These are phyloP conservation scores for Capronia epimyces DNA, from an alignment of 2,329 filamentous ascomycete genomes.

Conservation along the genomic window DNA sequence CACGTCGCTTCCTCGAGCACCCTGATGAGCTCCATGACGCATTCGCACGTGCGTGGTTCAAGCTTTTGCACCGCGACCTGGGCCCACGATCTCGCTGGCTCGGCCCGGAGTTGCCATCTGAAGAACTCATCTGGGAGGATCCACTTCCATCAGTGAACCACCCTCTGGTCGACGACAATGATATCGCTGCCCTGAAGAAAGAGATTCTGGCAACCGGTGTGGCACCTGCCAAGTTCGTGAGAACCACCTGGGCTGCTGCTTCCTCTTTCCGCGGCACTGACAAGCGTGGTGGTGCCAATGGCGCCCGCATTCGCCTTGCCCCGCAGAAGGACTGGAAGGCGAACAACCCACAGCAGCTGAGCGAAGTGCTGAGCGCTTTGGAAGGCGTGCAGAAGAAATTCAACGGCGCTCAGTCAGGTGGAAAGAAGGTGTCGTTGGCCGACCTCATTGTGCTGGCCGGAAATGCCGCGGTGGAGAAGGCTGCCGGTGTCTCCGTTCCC, in stretches of 20 bases:
- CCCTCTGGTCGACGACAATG: slow-evolving; percentile 55
- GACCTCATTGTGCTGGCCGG: slow-evolving; percentile 75
- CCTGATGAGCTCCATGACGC: slow-evolving; percentile 63
- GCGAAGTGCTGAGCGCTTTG: slow-evolving; percentile 56
- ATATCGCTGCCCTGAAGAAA: slow-evolving; percentile 62
- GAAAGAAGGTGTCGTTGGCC: slow-evolving; percentile 71
- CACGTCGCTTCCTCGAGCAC: slow-evolving; percentile 62
- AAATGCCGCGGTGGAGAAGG: slow-evolving; percentile 65
- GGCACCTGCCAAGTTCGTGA: slow-evolving; percentile 56
- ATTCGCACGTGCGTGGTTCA: slow-evolving; percentile 74
- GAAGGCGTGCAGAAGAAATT: slow-evolving; percentile 63
- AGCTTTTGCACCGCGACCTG: slow-evolving; percentile 75
- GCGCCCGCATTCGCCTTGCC: slow-evolving; percentile 67
- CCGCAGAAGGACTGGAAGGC: slow-evolving; percentile 68
- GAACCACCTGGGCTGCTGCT: slow-evolving; percentile 63
- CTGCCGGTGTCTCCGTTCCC: slow-evolving; percentile 58
- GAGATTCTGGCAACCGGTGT: slow-evolving; percentile 61
- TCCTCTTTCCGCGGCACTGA: slow-evolving; percentile 69
- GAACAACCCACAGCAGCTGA: slow-evolving; percentile 66
- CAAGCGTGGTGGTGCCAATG: slow-evolving; percentile 79
- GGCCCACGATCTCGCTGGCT: slow-evolving; percentile 66
- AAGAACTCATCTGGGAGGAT: slow-evolving; percentile 70
- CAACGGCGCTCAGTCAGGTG: slow-evolving; percentile 48
- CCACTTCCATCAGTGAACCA: slow-evolving; percentile 58
- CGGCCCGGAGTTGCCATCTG: slow-evolving; percentile 66